Conservation (phyloP, 805 yeast genomes). For the Wickerhamomyces pijperi region DNA sequence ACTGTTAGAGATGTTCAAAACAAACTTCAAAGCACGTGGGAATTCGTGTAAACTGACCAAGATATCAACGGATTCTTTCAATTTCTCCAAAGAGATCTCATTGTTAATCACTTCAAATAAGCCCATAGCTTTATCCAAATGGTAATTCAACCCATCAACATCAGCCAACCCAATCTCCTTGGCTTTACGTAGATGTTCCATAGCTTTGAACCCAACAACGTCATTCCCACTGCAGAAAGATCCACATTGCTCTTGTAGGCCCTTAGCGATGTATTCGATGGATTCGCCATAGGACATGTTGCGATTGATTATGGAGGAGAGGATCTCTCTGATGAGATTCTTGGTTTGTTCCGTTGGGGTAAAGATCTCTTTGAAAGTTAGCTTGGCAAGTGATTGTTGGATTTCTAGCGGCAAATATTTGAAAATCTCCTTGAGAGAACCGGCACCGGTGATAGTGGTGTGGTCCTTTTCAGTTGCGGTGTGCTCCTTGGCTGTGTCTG, state of each 20-base stretch:
- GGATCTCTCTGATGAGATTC: conserved; percentile 67
- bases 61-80: conserved; percentile 69
- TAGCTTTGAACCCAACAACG: conserved; percentile 86
- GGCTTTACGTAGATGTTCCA: conserved; percentile 84
- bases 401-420: conserved; percentile 56
- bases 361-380: conserved; percentile 68
- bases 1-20: conserved; percentile 64
- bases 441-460: too few species aligned
- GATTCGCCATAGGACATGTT: conserved; percentile 87
- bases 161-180: conserved; percentile 64
- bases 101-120: conserved; percentile 74
- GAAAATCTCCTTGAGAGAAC: conserved; percentile 47
- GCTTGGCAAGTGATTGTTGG: conserved; percentile 53
- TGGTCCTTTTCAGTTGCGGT: conserved; percentile 2
- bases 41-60: conserved; percentile 70
- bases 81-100: conserved; percentile 63
- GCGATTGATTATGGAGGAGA: conserved; percentile 81
- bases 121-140: conserved; percentile 60
- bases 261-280: conserved; percentile 78
- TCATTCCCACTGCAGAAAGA: conserved; percentile 91
- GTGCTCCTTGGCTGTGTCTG: conserved; percentile 12
- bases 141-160: conserved; percentile 56
- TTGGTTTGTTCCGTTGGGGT: conserved; percentile 48
- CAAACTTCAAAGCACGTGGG: conserved; percentile 78
- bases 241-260: conserved; percentile 87